phyloP scores from a whole-genome alignment of 208 protist species.

The Acanthamoeba divionensis region DNA sequence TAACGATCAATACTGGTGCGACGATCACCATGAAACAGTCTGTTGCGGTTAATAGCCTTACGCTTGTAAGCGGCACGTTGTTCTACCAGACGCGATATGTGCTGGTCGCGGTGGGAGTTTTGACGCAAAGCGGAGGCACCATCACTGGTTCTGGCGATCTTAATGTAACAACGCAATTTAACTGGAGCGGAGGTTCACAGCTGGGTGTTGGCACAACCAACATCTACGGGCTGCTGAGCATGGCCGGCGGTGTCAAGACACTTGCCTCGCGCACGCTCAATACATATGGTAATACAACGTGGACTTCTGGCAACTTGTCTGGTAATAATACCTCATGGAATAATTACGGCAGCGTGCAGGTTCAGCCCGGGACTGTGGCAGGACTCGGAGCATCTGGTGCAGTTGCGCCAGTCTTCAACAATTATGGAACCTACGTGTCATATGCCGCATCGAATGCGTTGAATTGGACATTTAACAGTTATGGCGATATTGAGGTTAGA shows the following conservation, averaged over 20 bases:
- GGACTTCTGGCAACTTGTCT: not conserved
- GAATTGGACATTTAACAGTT: not conserved
- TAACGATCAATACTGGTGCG: not conserved
- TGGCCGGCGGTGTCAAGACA: not conserved
- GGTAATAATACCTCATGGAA: not conserved
- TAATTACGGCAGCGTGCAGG: constrained; percentile 1
- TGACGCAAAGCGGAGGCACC: not conserved
- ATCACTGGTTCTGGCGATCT: not conserved
- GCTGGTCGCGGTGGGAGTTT: not conserved
- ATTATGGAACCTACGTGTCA: not conserved
- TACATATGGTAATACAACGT: not conserved
- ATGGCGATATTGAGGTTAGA: not conserved
- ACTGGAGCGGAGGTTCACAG: constrained; percentile 3
- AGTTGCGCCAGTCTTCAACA: not conserved
- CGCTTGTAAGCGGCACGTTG: not conserved
- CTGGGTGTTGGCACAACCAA: not conserved
- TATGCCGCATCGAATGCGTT: not conserved
- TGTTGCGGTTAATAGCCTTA: not conserved
- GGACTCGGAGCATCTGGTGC: not conserved
- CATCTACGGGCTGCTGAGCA: not conserved
- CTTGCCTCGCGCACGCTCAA: not conserved
- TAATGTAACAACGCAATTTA: not conserved
- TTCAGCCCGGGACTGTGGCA: not conserved
- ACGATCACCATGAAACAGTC: not conserved
- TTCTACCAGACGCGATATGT: not conserved